phyloP scores from a whole-genome alignment of 768 basidiomycete genomes.

The Trametes maxima region DNA sequence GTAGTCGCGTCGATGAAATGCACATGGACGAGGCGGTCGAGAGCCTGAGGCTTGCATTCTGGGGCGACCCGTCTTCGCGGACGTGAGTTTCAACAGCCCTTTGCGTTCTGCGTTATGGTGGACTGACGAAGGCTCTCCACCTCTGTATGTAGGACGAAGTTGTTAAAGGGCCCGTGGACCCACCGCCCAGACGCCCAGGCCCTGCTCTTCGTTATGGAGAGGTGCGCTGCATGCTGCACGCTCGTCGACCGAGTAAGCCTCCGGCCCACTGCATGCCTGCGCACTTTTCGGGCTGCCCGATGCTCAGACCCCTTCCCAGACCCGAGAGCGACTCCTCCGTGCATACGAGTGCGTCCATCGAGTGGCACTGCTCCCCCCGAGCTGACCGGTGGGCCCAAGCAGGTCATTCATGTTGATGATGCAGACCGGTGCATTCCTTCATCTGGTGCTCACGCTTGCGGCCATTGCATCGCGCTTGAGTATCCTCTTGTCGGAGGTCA shows the following conservation, averaged over 20 bases:
- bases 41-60: conserved; percentile 53
- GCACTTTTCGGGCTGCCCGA: neutral
- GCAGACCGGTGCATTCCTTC: conserved; percentile 75
- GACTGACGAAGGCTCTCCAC: neutral
- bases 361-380: neutral
- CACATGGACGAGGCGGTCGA: conserved; percentile 31
- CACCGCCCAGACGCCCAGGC: conserved; percentile 49
- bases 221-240: conserved; percentile 37
- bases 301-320: conserved; percentile 38
- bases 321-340: conserved; percentile 45
- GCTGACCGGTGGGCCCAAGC: neutral
- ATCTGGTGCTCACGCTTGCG: conserved; percentile 60
- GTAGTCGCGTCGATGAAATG: conserved; percentile 36
- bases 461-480: conserved; percentile 64
- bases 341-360: conserved; percentile 52
- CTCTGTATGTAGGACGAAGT: conserved; percentile 44
- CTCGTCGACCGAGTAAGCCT: conserved; percentile 52
- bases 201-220: conserved; percentile 39
- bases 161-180: conserved; percentile 65
- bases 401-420: conserved; percentile 67
- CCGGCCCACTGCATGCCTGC: neutral
- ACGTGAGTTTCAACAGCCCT: conserved; percentile 38
- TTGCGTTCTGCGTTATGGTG: neutral
- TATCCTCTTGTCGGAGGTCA: conserved; percentile 47
- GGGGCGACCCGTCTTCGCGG: conserved; percentile 39